Percentiles rank a stretch among this genome's conserved stretches.
phyloP scores from a whole-genome alignment of 2,329 filamentous ascomycete genomes.

The Venturia carpophila region DNA sequence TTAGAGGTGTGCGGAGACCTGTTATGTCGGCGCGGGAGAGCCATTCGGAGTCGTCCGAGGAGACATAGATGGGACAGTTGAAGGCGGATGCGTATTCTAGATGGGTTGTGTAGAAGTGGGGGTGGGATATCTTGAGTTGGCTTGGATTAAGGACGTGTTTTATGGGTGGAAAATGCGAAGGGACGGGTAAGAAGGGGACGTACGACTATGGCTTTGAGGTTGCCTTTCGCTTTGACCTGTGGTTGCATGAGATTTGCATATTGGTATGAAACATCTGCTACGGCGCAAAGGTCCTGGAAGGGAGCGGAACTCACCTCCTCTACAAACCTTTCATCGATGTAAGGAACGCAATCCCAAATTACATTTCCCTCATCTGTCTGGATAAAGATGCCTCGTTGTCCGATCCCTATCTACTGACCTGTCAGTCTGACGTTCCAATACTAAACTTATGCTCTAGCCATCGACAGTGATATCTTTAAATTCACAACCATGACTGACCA shows the following conservation, averaged over 20 bases:
- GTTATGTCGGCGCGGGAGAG: constrained; percentile 44
- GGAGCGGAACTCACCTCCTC: constrained; percentile 15
- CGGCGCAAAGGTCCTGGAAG: constrained; percentile 26
- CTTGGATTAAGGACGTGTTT: too few species aligned
- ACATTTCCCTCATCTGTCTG: constrained; percentile 60
- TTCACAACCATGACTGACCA: not conserved
- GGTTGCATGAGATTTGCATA: constrained; percentile 19
- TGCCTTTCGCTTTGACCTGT: constrained; percentile 52
- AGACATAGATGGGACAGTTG: constrained; percentile 60
- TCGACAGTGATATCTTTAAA: too few species aligned
- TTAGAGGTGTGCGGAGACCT: constrained; percentile 20
- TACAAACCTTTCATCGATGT: constrained; percentile 58
- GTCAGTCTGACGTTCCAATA: constrained; percentile 17
- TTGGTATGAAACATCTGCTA: not conserved
- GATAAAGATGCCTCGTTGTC: constrained; percentile 64
- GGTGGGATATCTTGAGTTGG: constrained; percentile 55
- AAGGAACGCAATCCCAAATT: constrained; percentile 71
- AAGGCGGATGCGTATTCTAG: constrained; percentile 65
- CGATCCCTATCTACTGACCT: constrained; percentile 59
- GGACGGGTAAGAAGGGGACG: constrained; percentile 8
- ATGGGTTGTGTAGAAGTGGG: constrained; percentile 75
- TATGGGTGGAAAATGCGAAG: too few species aligned
- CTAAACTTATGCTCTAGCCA: too few species aligned
- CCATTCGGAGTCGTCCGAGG: constrained; percentile 60
- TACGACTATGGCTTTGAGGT: constrained; percentile 57